Evolutionary conservation across 805 yeast genomes (phyloP), one percentile per base, ranked within the genome.

Genomic region (Sugiyamaella lignohabitans): DNA sequence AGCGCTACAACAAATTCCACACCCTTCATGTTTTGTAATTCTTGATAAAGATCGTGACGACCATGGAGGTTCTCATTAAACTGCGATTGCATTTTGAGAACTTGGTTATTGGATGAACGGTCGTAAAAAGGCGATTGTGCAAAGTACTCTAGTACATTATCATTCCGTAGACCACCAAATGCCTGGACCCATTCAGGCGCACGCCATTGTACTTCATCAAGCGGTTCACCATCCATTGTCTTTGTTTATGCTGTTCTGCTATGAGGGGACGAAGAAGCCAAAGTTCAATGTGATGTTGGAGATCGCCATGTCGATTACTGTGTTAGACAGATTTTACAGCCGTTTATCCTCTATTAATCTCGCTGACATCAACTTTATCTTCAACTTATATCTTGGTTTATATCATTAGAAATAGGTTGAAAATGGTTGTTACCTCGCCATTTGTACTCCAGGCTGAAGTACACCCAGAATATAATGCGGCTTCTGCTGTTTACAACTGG

Each of bases 121-220:
- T 91, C 97, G 62, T 85, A 93, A 67, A 91, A 94, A 1, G 99
- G 98, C 2, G 96, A 86, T 56, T 87, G 86, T 3, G 96, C 72
- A 60, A 93, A 89, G 66, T 93, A 93, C 50, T 93, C 98, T 18
- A 93, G 73, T 1, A 93, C 96, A 60, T 89, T 93, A 45, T 82
- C 95, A 0, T 95, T 84, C 39, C 88, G 74, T 20, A 93, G 75
- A 0, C 96, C 64, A 4, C 69, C 97, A 62, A 80, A 81, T 45
- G 82, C 77, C 61, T 88, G 95, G 53, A 93, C 87, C 94, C 96
- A 93, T 64, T 93, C 98, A 1, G 98, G 98, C 2, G 93, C 83
- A 54, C 89, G 79, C 98, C 98, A 93, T 63, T 89, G 98, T 37
- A 93, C 74, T 59, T 91, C 97, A 60, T 89, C 97, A 22, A 89